These are phyloP conservation scores for Nakaseomyces sp. DNA, from an alignment of 1,139 yeast genomes.

Conservation along the genomic window DNA sequence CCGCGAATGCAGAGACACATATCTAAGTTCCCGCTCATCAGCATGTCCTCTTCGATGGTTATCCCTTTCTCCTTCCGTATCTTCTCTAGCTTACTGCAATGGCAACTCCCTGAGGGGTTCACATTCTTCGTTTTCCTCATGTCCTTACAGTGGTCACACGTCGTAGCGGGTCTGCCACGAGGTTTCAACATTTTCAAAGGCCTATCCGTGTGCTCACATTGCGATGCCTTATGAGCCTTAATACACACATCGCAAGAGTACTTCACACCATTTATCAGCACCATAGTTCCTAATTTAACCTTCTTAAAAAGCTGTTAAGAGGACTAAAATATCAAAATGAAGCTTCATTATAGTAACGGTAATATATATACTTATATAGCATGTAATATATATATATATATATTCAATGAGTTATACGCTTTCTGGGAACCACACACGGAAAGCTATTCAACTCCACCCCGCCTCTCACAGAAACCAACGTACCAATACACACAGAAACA, in stretches of 20 bases:
- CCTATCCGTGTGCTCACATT: constrained; percentile 83
- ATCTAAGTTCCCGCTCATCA: constrained; percentile 17
- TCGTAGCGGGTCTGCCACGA: constrained; percentile 91
- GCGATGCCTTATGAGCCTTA: constrained; percentile 87
- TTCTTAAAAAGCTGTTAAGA: too few relatives aligned
- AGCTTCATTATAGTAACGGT: too few relatives aligned
- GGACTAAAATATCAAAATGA: too few relatives aligned
- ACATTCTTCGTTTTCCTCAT: constrained; percentile 59
- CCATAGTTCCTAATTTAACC: constrained; percentile 44
- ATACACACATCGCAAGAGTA: constrained; percentile 95
- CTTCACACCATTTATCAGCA: constrained; percentile 78
- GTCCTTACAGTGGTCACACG: constrained; percentile 80
- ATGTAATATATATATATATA: too few relatives aligned
- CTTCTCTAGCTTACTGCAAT: constrained; percentile 49
- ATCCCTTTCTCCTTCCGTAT: constrained; percentile 28
- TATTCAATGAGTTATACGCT: too few relatives aligned
- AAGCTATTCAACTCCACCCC: too few relatives aligned
- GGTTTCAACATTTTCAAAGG: constrained; percentile 86
- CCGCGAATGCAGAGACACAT: constrained; percentile 18
- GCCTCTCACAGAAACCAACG: background rate
- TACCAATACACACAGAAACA: too few relatives aligned
- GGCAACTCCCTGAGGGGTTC: constrained; percentile 56
- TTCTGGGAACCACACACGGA: too few relatives aligned
- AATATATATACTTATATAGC: too few relatives aligned
- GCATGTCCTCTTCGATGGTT: constrained; percentile 2